phyloP scores from a whole-genome alignment of 768 basidiomycete species.

The Mycena metata region DNA sequence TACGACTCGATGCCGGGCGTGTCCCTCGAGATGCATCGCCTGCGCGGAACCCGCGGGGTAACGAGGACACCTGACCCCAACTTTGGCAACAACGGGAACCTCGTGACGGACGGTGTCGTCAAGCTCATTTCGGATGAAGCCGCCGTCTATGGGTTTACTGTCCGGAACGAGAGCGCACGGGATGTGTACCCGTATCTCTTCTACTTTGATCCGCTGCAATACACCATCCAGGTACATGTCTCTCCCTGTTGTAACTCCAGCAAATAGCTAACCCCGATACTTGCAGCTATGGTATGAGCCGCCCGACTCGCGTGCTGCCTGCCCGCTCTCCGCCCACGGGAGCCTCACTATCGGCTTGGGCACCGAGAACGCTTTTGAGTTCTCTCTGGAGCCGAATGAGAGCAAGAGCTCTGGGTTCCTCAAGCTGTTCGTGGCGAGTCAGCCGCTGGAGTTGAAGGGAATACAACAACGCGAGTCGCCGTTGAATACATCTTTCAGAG shows the following conservation, averaged over 20 bases:
- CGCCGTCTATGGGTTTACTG: constrained; percentile 24
- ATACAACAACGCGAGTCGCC: constrained; percentile 51
- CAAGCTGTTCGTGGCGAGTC: constrained; percentile 62
- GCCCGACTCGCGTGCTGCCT: background rate
- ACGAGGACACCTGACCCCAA: background rate
- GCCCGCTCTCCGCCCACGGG: background rate
- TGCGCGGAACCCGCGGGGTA: background rate
- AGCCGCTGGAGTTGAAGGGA: constrained; percentile 54
- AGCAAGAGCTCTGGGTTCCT: constrained; percentile 51
- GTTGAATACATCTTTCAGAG: background rate
- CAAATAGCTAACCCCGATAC: background rate
- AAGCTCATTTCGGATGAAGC: background rate
- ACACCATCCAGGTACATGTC: constrained; percentile 17
- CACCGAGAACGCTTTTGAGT: constrained; percentile 6
- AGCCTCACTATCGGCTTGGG: constrained; percentile 8
- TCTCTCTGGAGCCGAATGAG: background rate
- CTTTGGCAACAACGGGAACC: constrained; percentile 8
- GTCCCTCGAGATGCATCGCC: constrained; percentile 23
- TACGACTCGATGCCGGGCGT: background rate
- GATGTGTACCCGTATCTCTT: constrained; percentile 21
- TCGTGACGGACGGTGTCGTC: constrained; percentile 9
- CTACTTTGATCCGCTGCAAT: constrained; percentile 21
- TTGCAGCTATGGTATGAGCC: constrained; percentile 11
- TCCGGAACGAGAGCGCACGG: constrained; percentile 5
- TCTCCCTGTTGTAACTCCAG: background rate